Evolutionary conservation across 345 rosid genomes (phyloP).

Genomic region (Eucalyptus pauciflora): DNA sequence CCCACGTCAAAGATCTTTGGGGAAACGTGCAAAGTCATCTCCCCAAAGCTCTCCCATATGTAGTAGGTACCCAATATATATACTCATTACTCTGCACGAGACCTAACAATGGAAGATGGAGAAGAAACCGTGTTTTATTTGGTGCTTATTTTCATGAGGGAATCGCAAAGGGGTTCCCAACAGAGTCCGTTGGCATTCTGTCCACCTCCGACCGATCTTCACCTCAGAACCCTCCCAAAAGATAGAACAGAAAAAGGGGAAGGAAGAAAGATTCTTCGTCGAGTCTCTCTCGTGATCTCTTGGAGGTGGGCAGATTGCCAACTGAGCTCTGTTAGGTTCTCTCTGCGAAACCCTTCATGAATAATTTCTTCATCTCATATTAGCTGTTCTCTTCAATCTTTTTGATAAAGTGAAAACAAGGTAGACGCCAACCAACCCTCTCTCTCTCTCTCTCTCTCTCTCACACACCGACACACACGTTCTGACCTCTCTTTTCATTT

Average conservation of each 20-base stretch:
- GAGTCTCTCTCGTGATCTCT: background rate
- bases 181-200: constrained; percentile 99
- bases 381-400: background rate
- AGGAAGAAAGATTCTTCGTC: background rate
- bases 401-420: background rate
- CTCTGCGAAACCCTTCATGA: constrained; percentile 59
- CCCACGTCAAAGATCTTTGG: background rate
- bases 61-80: background rate
- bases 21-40: background rate
- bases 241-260: background rate
- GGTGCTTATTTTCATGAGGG: constrained; percentile 15
- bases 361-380: background rate
- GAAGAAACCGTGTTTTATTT: background rate
- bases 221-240: background rate
- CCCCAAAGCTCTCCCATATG: background rate
- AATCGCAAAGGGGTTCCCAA: constrained; percentile 77
- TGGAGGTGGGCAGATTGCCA: constrained; percentile 96
- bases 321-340: constrained; percentile 66
- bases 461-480: background rate
- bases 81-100: background rate
- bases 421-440: background rate
- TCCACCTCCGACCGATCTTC: constrained; percentile 64
- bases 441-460: background rate
- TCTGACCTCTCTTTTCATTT: background rate
- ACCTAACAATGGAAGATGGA: background rate